phyloP scores from a whole-genome alignment of 1,284 basidiomycete genomes.

The Leccinum pachyderme region DNA sequence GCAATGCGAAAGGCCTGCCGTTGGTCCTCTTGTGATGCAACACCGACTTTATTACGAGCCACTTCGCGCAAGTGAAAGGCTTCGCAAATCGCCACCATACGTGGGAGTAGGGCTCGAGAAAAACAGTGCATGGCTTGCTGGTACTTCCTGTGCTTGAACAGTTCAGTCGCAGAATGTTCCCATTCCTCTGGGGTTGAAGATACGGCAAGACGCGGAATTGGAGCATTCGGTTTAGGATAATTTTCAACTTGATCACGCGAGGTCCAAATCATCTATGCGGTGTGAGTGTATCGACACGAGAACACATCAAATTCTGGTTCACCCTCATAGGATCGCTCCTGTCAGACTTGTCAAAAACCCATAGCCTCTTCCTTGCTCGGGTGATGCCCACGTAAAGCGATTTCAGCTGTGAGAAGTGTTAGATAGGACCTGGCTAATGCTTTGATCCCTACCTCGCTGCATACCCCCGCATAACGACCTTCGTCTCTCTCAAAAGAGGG shows the following conservation, averaged over 20 bases:
- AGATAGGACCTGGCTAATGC: background rate
- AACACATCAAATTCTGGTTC: conserved; percentile 10
- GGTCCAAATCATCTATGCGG: conserved; percentile 50
- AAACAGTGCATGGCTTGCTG: conserved; percentile 62
- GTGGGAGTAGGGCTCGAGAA: conserved; percentile 46
- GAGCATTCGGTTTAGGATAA: conserved; percentile 43
- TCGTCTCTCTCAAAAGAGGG: conserved; percentile 50
- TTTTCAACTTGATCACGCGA: conserved; percentile 42
- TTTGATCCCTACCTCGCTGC: conserved; percentile 48
- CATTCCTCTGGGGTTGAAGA: conserved; percentile 53
- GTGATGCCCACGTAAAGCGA: conserved; percentile 71
- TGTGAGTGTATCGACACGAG: background rate
- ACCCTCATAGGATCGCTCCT: conserved; percentile 61
- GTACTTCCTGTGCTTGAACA: conserved; percentile 58
- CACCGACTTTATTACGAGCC: conserved; percentile 34
- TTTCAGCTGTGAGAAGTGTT: conserved; percentile 47
- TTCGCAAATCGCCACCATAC: conserved; percentile 45
- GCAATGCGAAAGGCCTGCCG: conserved; percentile 44
- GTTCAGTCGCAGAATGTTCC: conserved; percentile 46
- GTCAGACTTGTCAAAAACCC: conserved; percentile 62
- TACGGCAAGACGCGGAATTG: conserved; percentile 49
- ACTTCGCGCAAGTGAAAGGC: conserved; percentile 46
- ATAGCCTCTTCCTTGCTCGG: conserved; percentile 62
- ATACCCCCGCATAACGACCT: conserved; percentile 55
- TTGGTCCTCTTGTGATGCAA: conserved; percentile 22